These are phyloP conservation scores for Quercus agrifolia DNA, from an alignment of 306 rosid species.

Conservation along the genomic window DNA sequence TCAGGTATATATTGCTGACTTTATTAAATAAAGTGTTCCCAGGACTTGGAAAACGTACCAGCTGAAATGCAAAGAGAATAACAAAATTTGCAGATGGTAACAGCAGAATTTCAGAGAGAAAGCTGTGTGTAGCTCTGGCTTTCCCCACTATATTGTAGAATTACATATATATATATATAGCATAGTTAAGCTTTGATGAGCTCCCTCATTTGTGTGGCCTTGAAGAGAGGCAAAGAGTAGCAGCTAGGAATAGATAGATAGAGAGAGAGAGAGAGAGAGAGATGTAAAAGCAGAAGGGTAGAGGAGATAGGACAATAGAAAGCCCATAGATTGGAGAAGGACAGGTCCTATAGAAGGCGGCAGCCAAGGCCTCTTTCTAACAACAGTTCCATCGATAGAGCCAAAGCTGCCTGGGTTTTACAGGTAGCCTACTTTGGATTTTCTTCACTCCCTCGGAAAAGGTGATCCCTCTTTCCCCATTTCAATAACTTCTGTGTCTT, in stretches of 20 bases:
- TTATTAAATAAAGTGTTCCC: neutral
- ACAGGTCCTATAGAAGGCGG: conserved; percentile 37
- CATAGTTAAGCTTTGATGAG: conserved; percentile 4
- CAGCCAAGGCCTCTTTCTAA: conserved; percentile 25
- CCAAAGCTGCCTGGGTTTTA: conserved; percentile 62
- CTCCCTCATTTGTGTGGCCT: neutral
- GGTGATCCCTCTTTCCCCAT: neutral
- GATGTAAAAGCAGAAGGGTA: conserved; percentile 9
- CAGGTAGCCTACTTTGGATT: conserved; percentile 42
- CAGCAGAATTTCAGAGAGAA: neutral
- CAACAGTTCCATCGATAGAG: conserved; percentile 37
- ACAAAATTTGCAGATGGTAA: neutral
- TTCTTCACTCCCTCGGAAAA: conserved; percentile 37
- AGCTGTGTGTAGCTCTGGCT: neutral
- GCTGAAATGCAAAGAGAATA: neutral
- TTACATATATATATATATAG: neutral
- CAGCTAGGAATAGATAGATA: neutral
- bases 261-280: conserved; percentile 8
- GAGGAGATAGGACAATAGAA: conserved; percentile 36
- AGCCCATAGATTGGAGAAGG: conserved; percentile 32
- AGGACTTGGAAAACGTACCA: neutral
- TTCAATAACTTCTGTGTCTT: neutral
- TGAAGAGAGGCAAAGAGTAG: neutral
- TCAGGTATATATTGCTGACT: neutral
- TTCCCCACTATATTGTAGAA: neutral